phyloP scores from a whole-genome alignment of 23 red algal species.

The Cyanidiococcus yangmingshanensis region DNA sequence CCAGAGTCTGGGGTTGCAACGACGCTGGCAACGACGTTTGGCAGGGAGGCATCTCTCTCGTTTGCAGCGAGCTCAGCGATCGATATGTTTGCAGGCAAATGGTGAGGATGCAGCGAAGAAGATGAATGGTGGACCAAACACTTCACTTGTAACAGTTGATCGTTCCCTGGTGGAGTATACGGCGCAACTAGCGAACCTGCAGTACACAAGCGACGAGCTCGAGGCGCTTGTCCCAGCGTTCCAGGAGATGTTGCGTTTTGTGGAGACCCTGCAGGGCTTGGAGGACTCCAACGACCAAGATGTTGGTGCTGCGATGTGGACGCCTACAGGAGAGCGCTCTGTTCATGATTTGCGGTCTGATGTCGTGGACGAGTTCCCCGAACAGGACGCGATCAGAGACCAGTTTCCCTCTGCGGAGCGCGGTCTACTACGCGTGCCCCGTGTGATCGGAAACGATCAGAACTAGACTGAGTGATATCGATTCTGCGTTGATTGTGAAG shows the following conservation, averaged over 20 bases:
- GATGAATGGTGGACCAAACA: too few species aligned
- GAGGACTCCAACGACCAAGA: not conserved
- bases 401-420: not conserved
- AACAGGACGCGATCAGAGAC: not conserved
- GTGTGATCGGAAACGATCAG: not conserved
- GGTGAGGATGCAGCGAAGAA: too few species aligned
- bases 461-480: not conserved
- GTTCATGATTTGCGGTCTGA: not conserved
- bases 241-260: not conserved
- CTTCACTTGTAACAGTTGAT: too few species aligned
- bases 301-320: not conserved
- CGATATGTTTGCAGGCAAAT: too few species aligned
- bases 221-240: conserved; percentile 9
- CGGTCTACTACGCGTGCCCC: not conserved
- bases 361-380: not conserved
- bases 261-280: not conserved
- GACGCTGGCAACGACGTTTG: too few species aligned
- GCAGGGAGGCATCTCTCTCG: too few species aligned
- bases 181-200: not conserved
- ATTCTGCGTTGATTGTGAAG: too few species aligned
- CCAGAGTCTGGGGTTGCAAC: too few species aligned
- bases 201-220: not conserved
- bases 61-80: too few species aligned
- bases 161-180: not conserved
- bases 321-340: not conserved